phyloP scores from a whole-genome alignment of 1,139 yeast genomes.

The Arxiozyma bovina region DNA sequence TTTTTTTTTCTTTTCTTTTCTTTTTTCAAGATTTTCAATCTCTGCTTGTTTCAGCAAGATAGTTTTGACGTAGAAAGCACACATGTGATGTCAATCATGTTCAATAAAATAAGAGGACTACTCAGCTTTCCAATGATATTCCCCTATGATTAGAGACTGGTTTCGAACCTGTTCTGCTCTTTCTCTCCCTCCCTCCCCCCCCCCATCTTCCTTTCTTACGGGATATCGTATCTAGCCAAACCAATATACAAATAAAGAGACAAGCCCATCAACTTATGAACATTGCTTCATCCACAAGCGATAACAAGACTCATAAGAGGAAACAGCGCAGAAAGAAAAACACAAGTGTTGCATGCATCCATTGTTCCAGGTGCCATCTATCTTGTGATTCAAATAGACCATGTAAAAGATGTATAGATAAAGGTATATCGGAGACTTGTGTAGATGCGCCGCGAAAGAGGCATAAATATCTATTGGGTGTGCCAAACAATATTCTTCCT shows the following conservation, averaged over 20 bases:
- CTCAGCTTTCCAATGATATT: no score
- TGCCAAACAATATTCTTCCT: slow-evolving; percentile 6
- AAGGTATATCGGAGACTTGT: slow-evolving; percentile 67
- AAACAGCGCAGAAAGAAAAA: slow-evolving; percentile 33
- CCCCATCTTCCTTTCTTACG: not conserved
- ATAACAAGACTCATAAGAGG: not conserved
- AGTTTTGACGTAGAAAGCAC: no score
- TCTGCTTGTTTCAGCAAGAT: no score
- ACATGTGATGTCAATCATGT: no score
- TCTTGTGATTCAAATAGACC: slow-evolving; percentile 81
- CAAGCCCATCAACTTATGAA: not conserved
- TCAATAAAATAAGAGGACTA: no score
- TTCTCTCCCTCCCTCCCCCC: not conserved
- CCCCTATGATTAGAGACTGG: no score
- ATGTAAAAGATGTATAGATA: slow-evolving; percentile 64
- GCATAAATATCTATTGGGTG: not conserved
- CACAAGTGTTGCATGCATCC: slow-evolving; percentile 75
- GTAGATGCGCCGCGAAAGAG: slow-evolving; percentile 56
- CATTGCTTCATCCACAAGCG: not conserved
- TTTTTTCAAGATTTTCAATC: no score
- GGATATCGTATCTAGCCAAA: not conserved
- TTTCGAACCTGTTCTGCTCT: no score
- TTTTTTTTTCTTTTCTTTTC: no score
- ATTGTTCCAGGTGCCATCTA: slow-evolving; percentile 80
- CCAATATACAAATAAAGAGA: not conserved